Base-by-base conservation (phyloP, 352 stramenopile genomes). In the Bremia lactucae region DNA sequence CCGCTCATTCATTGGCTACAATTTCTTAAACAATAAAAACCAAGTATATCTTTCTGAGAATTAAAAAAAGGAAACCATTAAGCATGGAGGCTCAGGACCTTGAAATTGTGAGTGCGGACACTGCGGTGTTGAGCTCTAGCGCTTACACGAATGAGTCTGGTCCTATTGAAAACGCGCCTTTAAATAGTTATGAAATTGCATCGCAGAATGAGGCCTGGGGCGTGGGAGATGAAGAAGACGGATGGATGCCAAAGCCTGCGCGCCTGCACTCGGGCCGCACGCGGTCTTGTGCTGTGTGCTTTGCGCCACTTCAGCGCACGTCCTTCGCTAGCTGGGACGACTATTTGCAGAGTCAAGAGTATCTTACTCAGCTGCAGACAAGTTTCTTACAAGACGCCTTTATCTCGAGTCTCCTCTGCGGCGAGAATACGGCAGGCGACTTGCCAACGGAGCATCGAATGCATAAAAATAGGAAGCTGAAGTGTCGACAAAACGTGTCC, bases 181-280 rank as follows among this genome's bases (percentile, higher is more conserved):
- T 2, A 24, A 31, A 31, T 42, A 2, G 15, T 8, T 38, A 1
- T 31, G 46, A 56, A 31, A 31, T 13, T 35, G 18, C 28, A 1
- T 2, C 45, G 9, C 20, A 60, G 11, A 11, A 26, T 7, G 58
- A 61, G 29, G 34, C 49, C 18, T 60, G 48, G 48, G 40, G 38
- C 10, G 45, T 28, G 2, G 35, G 41, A 40, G 36, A 59, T n/a
- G 65, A 76, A 22, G 75, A 82, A 14, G 76, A 88, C 52, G 74
- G 71, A 1, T 93, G 81, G 81, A 87, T 93, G 69, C 78, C 81
- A 31, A 90, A 89, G 24, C 70, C 81, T 0, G 78, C 78, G 7
- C 65, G 74, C 2, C 49, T 93, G 2, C 81, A 93, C 44, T 84
- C 73, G 15, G 81, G 81, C 26, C 83, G 86, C 41, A 79, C 78